A percentile compares a stretch with the other conserved stretches of the same genome.
Conservation (phyloP, 225 moss, liverwort and hornwort species). For the Bryoerythrophyllum caledonicum region DNA sequence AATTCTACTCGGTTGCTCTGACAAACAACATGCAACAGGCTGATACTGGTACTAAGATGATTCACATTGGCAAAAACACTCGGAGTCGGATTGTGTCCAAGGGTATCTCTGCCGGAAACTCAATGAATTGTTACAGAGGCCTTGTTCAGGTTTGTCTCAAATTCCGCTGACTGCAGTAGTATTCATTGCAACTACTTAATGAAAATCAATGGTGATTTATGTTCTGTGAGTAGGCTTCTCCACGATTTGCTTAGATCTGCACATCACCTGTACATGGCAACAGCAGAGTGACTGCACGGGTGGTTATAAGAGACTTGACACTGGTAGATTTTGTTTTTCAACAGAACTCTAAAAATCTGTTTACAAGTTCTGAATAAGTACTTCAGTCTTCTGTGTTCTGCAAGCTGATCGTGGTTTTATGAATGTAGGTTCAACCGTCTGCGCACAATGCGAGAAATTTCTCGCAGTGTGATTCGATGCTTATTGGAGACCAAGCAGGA, state of each 20-base stretch:
- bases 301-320: not conserved
- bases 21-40: conserved; percentile 95
- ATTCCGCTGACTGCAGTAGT: not conserved
- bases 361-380: not conserved
- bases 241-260: not conserved
- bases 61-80: conserved; percentile 88
- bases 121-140: conserved; percentile 92
- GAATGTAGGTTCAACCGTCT: conserved; percentile 64
- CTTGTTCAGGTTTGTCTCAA: conserved; percentile 67
- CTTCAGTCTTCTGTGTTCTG: not conserved
- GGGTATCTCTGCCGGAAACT: conserved; percentile 87
- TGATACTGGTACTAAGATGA: conserved; percentile 98
- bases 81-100: conserved; percentile 93
- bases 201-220: not conserved
- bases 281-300: not conserved
- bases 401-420: conserved; percentile 2
- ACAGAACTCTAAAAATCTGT: not conserved
- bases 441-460: conserved; percentile 88
- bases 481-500: conserved; percentile 96
- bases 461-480: conserved; percentile 98
- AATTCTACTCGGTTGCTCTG: conserved; percentile 90
- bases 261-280: not conserved
- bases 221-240: not conserved
- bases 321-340: not conserved
- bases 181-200: not conserved